A percentile compares a stretch with the other conserved stretches of the same genome.
These are phyloP conservation scores for Aureobasidium melanogenum DNA, from an alignment of 2,329 filamentous ascomycete genomes.

Conservation along the genomic window DNA sequence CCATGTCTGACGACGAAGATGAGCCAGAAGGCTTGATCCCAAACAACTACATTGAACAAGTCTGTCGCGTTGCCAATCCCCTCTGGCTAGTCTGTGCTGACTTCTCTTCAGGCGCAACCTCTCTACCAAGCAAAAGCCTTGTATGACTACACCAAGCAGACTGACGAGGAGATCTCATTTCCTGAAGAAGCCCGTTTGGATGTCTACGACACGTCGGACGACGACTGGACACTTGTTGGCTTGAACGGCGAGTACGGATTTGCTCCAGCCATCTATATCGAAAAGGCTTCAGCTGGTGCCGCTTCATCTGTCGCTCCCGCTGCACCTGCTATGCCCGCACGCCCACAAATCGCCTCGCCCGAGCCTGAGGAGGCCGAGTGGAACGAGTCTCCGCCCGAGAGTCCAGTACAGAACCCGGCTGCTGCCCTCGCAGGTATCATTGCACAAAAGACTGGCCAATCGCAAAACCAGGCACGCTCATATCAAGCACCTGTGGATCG, in stretches of 20 bases:
- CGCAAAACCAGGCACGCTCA: conserved; percentile 21
- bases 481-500: conserved; percentile 12
- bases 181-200: conserved; percentile 74
- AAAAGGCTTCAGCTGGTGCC: conserved; percentile 48
- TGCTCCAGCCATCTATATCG: conserved; percentile 92
- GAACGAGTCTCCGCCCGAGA: conserved; percentile 33
- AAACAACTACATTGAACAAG: conserved; percentile 92
- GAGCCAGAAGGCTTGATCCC: conserved; percentile 86
- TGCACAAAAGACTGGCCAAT: conserved; percentile 36
- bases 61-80: conserved; percentile 36
- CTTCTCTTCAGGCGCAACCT: conserved; percentile 49
- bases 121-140: conserved; percentile 72
- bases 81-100: not conserved
- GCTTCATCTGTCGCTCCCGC: conserved; percentile 34
- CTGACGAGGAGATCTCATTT: conserved; percentile 95
- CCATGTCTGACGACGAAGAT: conserved; percentile 69
- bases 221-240: conserved; percentile 93
- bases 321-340: conserved; percentile 30
- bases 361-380: conserved; percentile 29
- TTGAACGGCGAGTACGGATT: conserved; percentile 82
- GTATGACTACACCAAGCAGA: conserved; percentile 96
- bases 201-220: conserved; percentile 84
- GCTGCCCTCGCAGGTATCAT: conserved; percentile 49
- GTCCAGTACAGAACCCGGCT: conserved; percentile 40
- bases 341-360: conserved; percentile 30